Evolutionary conservation across 2,329 filamentous ascomycete genomes (phyloP), one percentile per base, ranked within the genome.

Genomic region (Colletotrichum sp.): DNA sequence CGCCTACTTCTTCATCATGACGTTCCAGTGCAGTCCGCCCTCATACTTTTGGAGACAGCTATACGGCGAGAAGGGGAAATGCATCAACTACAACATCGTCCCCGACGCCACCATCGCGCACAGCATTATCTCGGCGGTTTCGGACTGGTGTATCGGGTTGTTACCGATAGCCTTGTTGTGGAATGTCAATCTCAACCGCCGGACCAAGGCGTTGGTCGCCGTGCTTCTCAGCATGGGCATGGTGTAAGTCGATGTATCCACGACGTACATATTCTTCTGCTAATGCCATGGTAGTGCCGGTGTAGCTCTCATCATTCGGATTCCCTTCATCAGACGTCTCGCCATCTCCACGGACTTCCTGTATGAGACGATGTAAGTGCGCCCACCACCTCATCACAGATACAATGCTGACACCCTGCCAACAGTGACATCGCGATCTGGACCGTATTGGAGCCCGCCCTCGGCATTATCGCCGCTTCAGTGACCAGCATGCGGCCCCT

Each of bases 161-260:
- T 80, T 91, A 6, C 90, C 90, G 1, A 84, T 90, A 8, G 85
- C 86, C 15, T 85, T 91, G 52, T 82, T 91, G 0, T 90, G 88
- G 87, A 82, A 86, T 24, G 83, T 90, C 44, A 86, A 88, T 73
- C 88, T 91, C 82, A 87, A 86, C 57, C 80, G 80, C 52, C 83
- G 84, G 49, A 88, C 86, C 5, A 90, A 90, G 78, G 68, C 86
- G 8, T 82, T 86, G 18, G 83, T 91, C 32, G 86, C 85, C 6
- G 78, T 86, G 4, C 85, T 92, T 64, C 80, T 91, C 4, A 85
- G 87, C 55, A 86, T 91, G 82, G 89, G 86, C 15, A 85, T 89
- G 75, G 80, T 90, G 88, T 90, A 81, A 80, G 85, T 26, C 26
- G 26, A 26, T 26, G 26, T 26, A 26, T 26, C 26, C 26, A 26